These are phyloP conservation scores for Hyaloscypha hepaticicola DNA, from an alignment of 495 filamentous ascomycete genomes.

Conservation along the genomic window DNA sequence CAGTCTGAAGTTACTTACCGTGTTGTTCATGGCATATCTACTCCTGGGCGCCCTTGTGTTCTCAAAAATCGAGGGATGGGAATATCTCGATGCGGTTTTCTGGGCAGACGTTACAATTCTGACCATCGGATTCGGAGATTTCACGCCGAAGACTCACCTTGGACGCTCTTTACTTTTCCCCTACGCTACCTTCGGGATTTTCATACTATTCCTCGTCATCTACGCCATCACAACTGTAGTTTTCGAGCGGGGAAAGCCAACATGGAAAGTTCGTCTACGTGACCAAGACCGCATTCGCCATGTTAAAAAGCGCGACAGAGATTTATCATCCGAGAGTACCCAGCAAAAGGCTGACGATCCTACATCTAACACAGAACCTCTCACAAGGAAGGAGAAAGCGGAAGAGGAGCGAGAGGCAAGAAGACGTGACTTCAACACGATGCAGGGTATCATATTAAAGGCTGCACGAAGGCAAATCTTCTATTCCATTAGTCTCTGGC, in stretches of 20 bases:
- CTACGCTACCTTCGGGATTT: slow-evolving; percentile 73
- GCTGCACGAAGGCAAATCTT: slow-evolving; percentile 55
- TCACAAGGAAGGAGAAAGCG: slow-evolving; percentile 16
- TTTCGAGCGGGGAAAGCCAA: slow-evolving; percentile 69
- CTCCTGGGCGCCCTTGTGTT: slow-evolving; percentile 71
- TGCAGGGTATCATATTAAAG: neutral
- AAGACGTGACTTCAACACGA: slow-evolving; percentile 33
- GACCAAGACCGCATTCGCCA: slow-evolving; percentile 61
- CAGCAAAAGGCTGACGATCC: slow-evolving; percentile 35
- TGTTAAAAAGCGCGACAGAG: slow-evolving; percentile 45
- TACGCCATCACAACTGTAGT: slow-evolving; percentile 73
- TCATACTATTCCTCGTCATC: slow-evolving; percentile 79
- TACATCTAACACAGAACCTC: slow-evolving; percentile 41
- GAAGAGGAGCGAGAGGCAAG: slow-evolving; percentile 70
- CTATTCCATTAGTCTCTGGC: slow-evolving; percentile 64
- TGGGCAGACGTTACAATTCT: slow-evolving; percentile 81
- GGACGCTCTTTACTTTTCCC: slow-evolving; percentile 71
- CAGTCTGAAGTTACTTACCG: slow-evolving; percentile 83
- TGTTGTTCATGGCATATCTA: slow-evolving; percentile 69
- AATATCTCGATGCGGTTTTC: slow-evolving; percentile 73
- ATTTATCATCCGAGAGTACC: neutral
- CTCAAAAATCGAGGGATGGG: slow-evolving; percentile 68
- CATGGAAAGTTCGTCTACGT: slow-evolving; percentile 62
- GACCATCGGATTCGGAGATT: slow-evolving; percentile 79
- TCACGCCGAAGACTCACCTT: slow-evolving; percentile 49